Base-by-base conservation (phyloP, 2,329 filamentous ascomycete genomes). In the Saccharata proteae region DNA sequence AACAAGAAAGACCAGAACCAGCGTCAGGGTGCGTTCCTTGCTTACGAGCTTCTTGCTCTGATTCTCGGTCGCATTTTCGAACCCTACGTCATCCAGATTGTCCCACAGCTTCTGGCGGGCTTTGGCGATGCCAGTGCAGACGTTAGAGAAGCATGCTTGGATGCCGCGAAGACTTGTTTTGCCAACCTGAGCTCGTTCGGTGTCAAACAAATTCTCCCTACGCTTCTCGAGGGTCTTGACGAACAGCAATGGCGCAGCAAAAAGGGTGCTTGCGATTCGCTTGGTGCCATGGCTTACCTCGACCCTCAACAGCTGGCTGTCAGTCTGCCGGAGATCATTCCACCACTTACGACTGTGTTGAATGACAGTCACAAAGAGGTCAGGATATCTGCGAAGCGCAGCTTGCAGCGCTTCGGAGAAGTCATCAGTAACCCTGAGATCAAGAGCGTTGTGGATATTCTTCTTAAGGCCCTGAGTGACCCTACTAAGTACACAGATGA, bases 291-390 rank as follows among this genome's bases (percentile, higher is more conserved):
- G 90, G 92, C 90, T 4, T 98, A 98, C 52, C 72, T 98, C 18
- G 90, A 96, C 52, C 88, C 92, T 6, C 81, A 94, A 42, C 90
- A 98, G 54, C 71, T 98, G 12, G 85, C 90, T 1, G 71, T 80
- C 44, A 96, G 86, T 52, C 63, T 98, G 46, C 90, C 90, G 2
- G 86, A 93, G 35, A 98, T 98, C 44, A 98, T 98, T 43, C 90
- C 92, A 16, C 88, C 92, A 11, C 67, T 98, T 35, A 96, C 92
- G 1, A 77, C 80, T 26, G 90, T 96, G 3, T 64, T 98, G 36
- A 98, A 93, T 44, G 90, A 98, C 62, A 94, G 83, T 47, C 90
- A 98, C 62, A 98, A 98, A 57, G 90, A 98, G 59, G 90, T 98
- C 18, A 75, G 90, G 38, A 66, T 75, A 26, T 86, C 84, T 14